phyloP scores from a whole-genome alignment of 306 rosid genomes.

The Glycine tomentella region DNA sequence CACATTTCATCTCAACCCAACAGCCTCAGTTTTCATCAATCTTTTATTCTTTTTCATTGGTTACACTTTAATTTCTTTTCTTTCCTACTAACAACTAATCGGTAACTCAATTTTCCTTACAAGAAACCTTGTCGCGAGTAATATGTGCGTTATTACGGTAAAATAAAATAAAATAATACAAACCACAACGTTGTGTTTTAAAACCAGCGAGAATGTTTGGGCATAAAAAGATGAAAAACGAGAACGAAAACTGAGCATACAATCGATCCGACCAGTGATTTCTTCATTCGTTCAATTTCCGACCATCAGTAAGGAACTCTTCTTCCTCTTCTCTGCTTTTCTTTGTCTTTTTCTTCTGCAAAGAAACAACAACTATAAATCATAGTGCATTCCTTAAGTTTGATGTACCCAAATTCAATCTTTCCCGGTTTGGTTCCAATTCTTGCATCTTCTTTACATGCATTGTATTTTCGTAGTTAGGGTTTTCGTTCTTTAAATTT shows the following conservation, averaged over 20 bases:
- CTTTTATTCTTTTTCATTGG: no score
- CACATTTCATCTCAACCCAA: no score
- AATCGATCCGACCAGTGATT: constrained; percentile 2
- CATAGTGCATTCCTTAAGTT: not conserved
- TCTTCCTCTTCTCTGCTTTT: not conserved
- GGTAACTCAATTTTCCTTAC: not conserved
- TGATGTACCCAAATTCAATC: not conserved
- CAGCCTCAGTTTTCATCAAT: no score
- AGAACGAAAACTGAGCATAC: not conserved
- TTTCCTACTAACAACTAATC: no score
- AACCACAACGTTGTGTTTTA: not conserved
- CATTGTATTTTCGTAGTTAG: constrained; percentile 37
- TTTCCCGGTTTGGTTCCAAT: not conserved
- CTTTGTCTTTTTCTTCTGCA: not conserved
- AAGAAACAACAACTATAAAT: not conserved
- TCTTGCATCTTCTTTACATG: not conserved
- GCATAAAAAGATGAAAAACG: not conserved
- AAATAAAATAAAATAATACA: not conserved
- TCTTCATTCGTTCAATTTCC: not conserved
- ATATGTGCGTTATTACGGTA: not conserved
- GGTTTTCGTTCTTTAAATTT: constrained; percentile 26
- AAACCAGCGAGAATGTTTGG: not conserved
- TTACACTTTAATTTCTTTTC: no score
- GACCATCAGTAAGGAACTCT: not conserved
- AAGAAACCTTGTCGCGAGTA: not conserved